phyloP scores from a whole-genome alignment of 495 filamentous ascomycete genomes.

The Aspergillus baeticus region DNA sequence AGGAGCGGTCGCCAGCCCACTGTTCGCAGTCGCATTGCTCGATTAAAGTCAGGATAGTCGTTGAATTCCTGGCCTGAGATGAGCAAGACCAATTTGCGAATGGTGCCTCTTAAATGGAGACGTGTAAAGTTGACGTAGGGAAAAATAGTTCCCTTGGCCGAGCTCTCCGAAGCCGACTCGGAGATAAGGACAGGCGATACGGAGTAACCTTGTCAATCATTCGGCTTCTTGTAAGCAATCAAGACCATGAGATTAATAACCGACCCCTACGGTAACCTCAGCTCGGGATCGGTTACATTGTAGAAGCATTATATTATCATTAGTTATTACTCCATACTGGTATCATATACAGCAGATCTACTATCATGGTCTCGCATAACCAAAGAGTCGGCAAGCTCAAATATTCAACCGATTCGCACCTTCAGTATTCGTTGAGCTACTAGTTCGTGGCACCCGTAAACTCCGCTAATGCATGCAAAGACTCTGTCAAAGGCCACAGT shows the following conservation, averaged over 20 bases:
- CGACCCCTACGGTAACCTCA: too few species aligned
- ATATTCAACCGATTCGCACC: too few species aligned
- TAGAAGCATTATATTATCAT: background rate
- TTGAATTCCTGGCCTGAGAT: background rate
- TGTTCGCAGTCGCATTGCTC: slow-evolving; percentile 12
- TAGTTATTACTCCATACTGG: background rate
- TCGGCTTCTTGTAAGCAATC: background rate
- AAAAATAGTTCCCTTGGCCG: slow-evolving; percentile 2
- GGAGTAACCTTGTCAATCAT: background rate
- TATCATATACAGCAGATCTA: background rate
- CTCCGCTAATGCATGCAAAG: slow-evolving; percentile 37
- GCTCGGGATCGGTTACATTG: too few species aligned
- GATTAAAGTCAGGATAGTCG: background rate
- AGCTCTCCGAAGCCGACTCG: slow-evolving; percentile 14
- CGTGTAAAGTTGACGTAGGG: background rate
- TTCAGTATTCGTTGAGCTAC: background rate
- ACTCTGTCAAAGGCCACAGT: slow-evolving; percentile 74
- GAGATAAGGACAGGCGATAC: slow-evolving; percentile 14
- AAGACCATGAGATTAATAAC: background rate
- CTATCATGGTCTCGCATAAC: too few species aligned
- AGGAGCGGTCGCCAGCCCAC: slow-evolving; percentile 10
- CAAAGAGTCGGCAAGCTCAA: too few species aligned
- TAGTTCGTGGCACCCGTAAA: slow-evolving; percentile 9
- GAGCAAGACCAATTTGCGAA: background rate
- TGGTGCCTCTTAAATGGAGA: background rate